Percentiles rank a stretch among this genome's conserved stretches.
phyloP scores from a whole-genome alignment of 805 yeast genomes.

The Pichia exigua region DNA sequence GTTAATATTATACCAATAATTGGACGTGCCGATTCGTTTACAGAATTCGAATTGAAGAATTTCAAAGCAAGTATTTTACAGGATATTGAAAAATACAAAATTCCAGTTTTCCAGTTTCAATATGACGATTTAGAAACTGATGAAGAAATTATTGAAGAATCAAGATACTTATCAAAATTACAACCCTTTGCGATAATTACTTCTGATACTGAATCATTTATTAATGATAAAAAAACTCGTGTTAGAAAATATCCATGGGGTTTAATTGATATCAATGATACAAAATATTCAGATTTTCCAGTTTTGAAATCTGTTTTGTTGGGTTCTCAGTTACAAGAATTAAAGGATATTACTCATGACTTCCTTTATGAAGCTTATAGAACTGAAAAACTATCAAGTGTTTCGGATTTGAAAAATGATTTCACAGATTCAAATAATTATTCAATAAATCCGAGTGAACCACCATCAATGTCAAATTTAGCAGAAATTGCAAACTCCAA shows the following conservation, averaged over 20 bases:
- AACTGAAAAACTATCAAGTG: conserved; percentile 54
- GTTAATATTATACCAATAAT: conserved; percentile 70
- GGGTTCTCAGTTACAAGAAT: conserved; percentile 55
- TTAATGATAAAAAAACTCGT: conserved; percentile 44
- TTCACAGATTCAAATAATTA: conserved; percentile 23
- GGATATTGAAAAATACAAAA: conserved; percentile 61
- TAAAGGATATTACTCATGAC: conserved; percentile 60
- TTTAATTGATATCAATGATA: conserved; percentile 44
- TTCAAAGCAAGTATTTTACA: conserved; percentile 54
- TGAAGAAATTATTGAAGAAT: conserved; percentile 61
- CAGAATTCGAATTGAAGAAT: conserved; percentile 45
- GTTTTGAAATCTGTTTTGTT: conserved; percentile 46
- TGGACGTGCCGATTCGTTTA: conserved; percentile 65
- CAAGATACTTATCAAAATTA: conserved; percentile 47
- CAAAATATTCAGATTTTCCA: conserved; percentile 46
- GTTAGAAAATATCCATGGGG: conserved; percentile 80
- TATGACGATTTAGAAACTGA: conserved; percentile 61
- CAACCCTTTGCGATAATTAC: conserved; percentile 74
- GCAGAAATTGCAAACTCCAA: conserved; percentile 41
- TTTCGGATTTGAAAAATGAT: conserved; percentile 35
- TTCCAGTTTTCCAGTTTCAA: conserved; percentile 68
- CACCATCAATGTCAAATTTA: conserved; percentile 57
- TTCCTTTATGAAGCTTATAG: conserved; percentile 56
- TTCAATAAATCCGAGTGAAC: conserved; percentile 17
- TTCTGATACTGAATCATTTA: conserved; percentile 49